Conservation (phyloP, 2,329 filamentous ascomycete genomes). For the Pestalotiopsis sp. region DNA sequence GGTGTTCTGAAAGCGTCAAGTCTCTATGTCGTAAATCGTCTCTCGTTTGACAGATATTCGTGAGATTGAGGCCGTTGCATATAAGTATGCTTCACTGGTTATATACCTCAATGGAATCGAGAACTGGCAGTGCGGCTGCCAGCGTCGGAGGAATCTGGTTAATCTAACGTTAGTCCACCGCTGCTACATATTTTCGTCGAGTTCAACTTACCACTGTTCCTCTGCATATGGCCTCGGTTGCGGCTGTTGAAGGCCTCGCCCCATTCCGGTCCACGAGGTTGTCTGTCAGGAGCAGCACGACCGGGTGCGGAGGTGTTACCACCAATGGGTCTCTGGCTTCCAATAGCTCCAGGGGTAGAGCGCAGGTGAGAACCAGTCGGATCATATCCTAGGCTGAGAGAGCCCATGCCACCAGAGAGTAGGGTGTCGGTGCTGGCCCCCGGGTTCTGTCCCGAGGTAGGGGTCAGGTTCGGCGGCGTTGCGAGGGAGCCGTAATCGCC, state of each 20-base stretch:
- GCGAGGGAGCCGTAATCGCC: constrained; percentile 33
- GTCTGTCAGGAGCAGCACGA: constrained; percentile 58
- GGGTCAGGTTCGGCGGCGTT: constrained; percentile 36
- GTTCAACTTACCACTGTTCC: constrained; percentile 58
- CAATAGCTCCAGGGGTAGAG: constrained; percentile 61
- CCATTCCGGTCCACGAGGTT: constrained; percentile 68
- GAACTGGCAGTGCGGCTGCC: constrained; percentile 32
- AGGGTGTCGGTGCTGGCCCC: constrained; percentile 33
- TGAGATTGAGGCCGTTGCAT: constrained; percentile 21
- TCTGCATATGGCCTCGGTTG: constrained; percentile 61
- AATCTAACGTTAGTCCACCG: constrained; percentile 15
- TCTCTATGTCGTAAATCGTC: constrained; percentile 39
- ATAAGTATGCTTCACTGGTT: constrained; percentile 17
- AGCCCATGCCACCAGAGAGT: constrained; percentile 36
- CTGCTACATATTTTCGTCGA: background rate
- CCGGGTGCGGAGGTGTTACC: constrained; percentile 39
- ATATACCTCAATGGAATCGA: constrained; percentile 30
- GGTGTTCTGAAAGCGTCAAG: constrained; percentile 23
- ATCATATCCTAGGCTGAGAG: constrained; percentile 57
- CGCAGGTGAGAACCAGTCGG: constrained; percentile 38
- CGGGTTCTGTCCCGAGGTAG: constrained; percentile 35
- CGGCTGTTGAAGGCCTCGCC: constrained; percentile 57
- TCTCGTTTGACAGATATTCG: constrained; percentile 31
- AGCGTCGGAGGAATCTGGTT: constrained; percentile 34
- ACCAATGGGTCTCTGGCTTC: constrained; percentile 63